Evolutionary conservation across 2,329 filamentous ascomycete genomes (phyloP), one percentile per base, ranked within the genome.

Genomic region (Phoma herbarum): DNA sequence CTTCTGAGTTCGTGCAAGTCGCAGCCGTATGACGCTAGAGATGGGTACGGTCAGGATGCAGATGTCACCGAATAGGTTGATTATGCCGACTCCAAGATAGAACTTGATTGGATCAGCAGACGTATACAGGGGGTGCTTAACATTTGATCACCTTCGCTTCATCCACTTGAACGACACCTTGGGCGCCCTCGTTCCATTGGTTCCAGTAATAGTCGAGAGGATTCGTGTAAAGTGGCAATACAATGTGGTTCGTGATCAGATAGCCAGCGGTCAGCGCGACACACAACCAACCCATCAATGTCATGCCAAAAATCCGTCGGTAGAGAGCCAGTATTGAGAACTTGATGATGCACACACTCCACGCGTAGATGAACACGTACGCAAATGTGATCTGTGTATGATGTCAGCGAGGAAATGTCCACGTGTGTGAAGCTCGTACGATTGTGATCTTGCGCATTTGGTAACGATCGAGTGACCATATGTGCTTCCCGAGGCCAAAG

Each of bases 331-430:
- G 58, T n/a, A 71, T 70, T 0, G 67, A 70, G 45, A 64, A 66
- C 39, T 71, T 71, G 53, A 71, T 71, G 7, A 69, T 56, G 37
- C 63, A 69, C 0, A 71, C 61, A 37, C 67, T 69, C 66, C 67
- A 71, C 2, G 66, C 61, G 41, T 71, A 69, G 39, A 71, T 68
- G 55, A 65, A 70, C 4, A 70, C 66, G 35, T 69, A 71, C 2
- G 60, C 65, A 18, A 70, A 71, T 0, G 67, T 70, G 26, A 70
- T 71, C 68, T 71, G n/a, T 28, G 18, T n/a, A 18, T 0, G n/a
- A 42, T 18, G 47, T 52, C 22, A 33, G 9, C 12, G 7, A n/a
- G 9, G 7, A 23, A 23, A 16, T 10, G 2, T 3, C n/a, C 1
- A n/a, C 20, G 6, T 4, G 16, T 4, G 26, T 33, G 25, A 41